Evolutionary conservation across 1,139 yeast species (phyloP), one percentile per base, ranked within the genome.

Genomic region (Meyerozyma carpophila): DNA sequence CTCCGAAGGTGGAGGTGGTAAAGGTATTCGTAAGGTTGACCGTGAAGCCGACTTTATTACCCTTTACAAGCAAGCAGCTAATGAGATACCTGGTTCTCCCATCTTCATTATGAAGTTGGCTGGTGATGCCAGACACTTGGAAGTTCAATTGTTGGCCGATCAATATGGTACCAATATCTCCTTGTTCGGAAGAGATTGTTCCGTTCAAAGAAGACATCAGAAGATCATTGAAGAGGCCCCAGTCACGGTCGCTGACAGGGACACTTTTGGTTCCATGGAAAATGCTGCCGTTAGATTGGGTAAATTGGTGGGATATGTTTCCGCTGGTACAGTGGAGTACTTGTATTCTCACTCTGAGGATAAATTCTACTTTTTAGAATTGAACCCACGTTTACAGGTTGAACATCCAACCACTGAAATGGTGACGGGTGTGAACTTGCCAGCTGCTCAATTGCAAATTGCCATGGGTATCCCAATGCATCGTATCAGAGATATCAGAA

Each of bases 361-460:
- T 66, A 90, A 91, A 65, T 93, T 91, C 65, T 93, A 90, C 75
- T 93, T 93, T 66, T 77, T 93, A 64, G 98, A 93, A 71, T 78
- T 93, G 63, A 93, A 93, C 66, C 98, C 98, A 58, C 86, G 98
- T 77, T 78, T 93, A 63, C 98, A 93, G 75, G 98, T 93, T 51
- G 98, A 93, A 77, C 98, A 93, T 76, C 98, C 98, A 58, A 93
- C 98, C 43, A 93, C 98, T 37, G 98, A 93, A 73, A 93, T 93
- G 98, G 98, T 89, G 45, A 85, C 96, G 25, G 98, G 98, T 53
- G 98, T 93, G 44, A 93, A 93, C 63, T 77, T 93, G 63, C 98
- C 98, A 34, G 95, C 97, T 48, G 96, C 98, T 41, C 98, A 93
- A 73, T 80, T 93, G 53, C 98, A 93, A 70, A 88, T 93, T 68